Evolutionary conservation across 768 basidiomycete genomes (phyloP).

Genomic region (Jaapia argillacea): DNA sequence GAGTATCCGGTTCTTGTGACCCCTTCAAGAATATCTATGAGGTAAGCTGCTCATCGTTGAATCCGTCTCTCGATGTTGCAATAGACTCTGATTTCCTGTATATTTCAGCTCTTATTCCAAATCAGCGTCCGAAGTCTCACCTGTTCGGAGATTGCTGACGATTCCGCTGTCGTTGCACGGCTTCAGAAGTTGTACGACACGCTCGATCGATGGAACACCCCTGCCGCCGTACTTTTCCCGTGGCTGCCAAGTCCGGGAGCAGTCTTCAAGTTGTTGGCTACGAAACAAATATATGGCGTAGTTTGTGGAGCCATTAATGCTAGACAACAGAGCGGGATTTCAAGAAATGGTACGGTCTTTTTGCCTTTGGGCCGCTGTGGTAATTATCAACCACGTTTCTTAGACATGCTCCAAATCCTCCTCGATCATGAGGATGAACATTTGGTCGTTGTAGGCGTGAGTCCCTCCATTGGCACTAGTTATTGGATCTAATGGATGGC

Average conservation of each 20-base stretch:
- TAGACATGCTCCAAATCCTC: slow-evolving; percentile 65
- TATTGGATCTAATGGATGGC: no score
- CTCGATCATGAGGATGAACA: slow-evolving; percentile 63
- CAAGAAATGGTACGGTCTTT: slow-evolving; percentile 58
- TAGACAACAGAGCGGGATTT: slow-evolving; percentile 46
- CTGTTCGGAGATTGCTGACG: slow-evolving; percentile 60
- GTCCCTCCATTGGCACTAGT: no score
- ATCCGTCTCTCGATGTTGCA: no score
- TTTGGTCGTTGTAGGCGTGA: slow-evolving; percentile 59
- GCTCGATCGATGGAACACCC: slow-evolving; percentile 63
- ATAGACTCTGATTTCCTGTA: background rate
- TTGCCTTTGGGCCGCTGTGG: no score
- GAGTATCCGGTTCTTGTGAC: slow-evolving; percentile 51
- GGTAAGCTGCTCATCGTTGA: slow-evolving; percentile 24
- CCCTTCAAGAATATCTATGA: slow-evolving; percentile 66
- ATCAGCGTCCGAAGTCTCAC: slow-evolving; percentile 60
- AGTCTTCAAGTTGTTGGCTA: slow-evolving; percentile 60
- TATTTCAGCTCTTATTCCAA: slow-evolving; percentile 50
- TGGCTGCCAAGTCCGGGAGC: slow-evolving; percentile 72
- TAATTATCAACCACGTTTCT: no score
- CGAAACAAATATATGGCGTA: slow-evolving; percentile 70
- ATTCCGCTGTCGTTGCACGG: slow-evolving; percentile 47
- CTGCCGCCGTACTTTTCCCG: slow-evolving; percentile 61
- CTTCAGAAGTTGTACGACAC: slow-evolving; percentile 58
- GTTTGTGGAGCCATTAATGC: slow-evolving; percentile 43